Evolutionary conservation across 208 protist genomes (phyloP), one percentile per base, ranked within the genome.

Genomic region (Sergeia podlipaevii): DNA sequence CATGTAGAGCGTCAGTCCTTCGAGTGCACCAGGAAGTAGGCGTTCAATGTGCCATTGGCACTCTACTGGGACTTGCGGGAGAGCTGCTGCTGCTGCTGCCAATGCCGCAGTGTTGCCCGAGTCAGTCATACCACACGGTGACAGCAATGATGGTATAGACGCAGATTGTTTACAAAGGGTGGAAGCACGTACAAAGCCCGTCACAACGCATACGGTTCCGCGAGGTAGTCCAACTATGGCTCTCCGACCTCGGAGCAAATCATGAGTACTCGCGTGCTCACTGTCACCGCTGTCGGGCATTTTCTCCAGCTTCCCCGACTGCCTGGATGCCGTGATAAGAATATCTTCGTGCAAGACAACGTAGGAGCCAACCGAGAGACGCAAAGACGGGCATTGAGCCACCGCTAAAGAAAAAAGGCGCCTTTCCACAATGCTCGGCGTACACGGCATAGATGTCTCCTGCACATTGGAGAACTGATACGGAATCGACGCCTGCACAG

Each of bases 331-430:
- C 1, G 37, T 51, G 46, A 72, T 45, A 6, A 8, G 27, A 30
- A 75, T 50, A 17, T 48, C 28, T 41, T 37, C 39, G 36, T 48
- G 50, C 29, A 74, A 54, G 26, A 71, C 57, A 0, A 81, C 62
- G 13, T 43, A 60, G 4, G 38, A 61, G 10, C 70, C 75, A 0
- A 79, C 41, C 4, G 64, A 64, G 13, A 88, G 62, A 17, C 39
- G 45, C 27, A 79, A 17, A 0, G 54, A n/a, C 0, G 65, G 67
- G 26, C 41, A 59, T 37, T 84, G 75, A 20, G 59, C 68, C 26
- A 58, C 60, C 5, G 69, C 76, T 26, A 83, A 44, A 5, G 62
- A 66, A 41, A 84, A 79, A 21, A 84, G 61, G 0, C 80, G 59
- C 17, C 62, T 64, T 52, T 81, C 80, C 17, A 79, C 68, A 15